These are phyloP conservation scores for Setomelanomma holmii DNA, from an alignment of 2,329 filamentous ascomycete genomes.

Conservation along the genomic window DNA sequence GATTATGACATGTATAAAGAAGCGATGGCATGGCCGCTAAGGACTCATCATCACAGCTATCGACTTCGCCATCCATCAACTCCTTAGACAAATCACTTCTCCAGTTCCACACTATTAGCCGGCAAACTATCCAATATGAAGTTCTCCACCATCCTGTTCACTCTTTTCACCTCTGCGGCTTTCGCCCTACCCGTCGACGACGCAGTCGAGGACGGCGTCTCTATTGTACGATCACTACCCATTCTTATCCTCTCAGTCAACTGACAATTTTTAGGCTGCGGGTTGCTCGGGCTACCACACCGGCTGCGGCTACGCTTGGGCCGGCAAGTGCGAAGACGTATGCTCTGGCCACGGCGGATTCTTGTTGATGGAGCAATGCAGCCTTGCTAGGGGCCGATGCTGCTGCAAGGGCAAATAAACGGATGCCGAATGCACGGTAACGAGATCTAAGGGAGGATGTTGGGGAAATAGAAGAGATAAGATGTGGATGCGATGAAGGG, in stretches of 20 bases:
- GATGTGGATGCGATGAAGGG: no score
- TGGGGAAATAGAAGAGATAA: no score
- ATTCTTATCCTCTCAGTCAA: not conserved
- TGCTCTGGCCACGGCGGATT: not conserved
- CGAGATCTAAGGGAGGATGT: no score
- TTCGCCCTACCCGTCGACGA: not conserved
- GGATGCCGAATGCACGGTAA: no score
- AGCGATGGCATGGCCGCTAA: not conserved
- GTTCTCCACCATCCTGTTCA: not conserved
- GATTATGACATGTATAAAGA: not conserved
- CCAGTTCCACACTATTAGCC: not conserved
- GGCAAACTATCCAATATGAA: not conserved
- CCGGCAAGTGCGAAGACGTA: not conserved
- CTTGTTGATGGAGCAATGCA: not conserved
- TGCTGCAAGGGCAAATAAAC: not conserved
- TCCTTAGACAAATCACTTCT: not conserved
- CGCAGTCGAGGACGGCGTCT: not conserved
- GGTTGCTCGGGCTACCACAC: not conserved
- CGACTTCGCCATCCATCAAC: not conserved
- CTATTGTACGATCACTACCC: not conserved
- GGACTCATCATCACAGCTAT: not conserved
- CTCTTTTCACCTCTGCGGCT: not conserved
- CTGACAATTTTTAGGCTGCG: not conserved
- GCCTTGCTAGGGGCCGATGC: not conserved
- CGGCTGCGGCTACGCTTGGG: not conserved